A percentile compares a stretch with the other conserved stretches of the same genome.
Conservation (phyloP, 192 early-diverging fungal species). For the Oehlia diaphana region DNA sequence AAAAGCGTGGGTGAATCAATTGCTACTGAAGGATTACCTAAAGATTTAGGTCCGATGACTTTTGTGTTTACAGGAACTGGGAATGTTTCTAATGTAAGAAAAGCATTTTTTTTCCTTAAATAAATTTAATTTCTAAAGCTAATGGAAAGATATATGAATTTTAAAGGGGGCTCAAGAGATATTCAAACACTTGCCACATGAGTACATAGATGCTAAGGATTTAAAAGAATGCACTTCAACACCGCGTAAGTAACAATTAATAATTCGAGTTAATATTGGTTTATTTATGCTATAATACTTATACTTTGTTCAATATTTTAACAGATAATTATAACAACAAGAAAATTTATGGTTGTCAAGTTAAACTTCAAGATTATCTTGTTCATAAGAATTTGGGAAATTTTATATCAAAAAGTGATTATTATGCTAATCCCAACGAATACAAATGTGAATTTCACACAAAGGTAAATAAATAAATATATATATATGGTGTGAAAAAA, state of each 20-base stretch:
- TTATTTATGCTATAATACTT: not conserved
- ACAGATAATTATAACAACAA: slow-evolving; percentile 32
- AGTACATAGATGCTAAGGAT: slow-evolving; percentile 77
- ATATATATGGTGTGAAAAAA: not conserved
- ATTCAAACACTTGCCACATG: slow-evolving; percentile 89
- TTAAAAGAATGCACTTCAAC: slow-evolving; percentile 56
- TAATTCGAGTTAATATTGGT: not conserved
- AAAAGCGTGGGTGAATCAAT: slow-evolving; percentile 76
- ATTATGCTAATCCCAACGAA: slow-evolving; percentile 72
- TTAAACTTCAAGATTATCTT: slow-evolving; percentile 79
- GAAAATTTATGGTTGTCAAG: slow-evolving; percentile 80
- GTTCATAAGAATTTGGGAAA: slow-evolving; percentile 68
- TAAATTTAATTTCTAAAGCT: not conserved
- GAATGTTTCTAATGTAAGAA: slow-evolving; percentile 75
- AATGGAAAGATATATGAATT: not conserved
- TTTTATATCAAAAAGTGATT: slow-evolving; percentile 64
- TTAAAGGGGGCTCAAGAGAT: slow-evolving; percentile 81
- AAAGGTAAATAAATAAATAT: slow-evolving; percentile 44
- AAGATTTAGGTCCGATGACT: slow-evolving; percentile 83
- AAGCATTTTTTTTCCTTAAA: not conserved
- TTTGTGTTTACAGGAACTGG: slow-evolving; percentile 92
- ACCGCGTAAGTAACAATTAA: slow-evolving; percentile 51
- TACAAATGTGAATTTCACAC: slow-evolving; percentile 81
- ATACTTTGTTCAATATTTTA: not conserved
- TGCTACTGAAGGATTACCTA: slow-evolving; percentile 82